Conservation (phyloP, 805 yeast genomes). For the Tetrapisispora phaffii region DNA sequence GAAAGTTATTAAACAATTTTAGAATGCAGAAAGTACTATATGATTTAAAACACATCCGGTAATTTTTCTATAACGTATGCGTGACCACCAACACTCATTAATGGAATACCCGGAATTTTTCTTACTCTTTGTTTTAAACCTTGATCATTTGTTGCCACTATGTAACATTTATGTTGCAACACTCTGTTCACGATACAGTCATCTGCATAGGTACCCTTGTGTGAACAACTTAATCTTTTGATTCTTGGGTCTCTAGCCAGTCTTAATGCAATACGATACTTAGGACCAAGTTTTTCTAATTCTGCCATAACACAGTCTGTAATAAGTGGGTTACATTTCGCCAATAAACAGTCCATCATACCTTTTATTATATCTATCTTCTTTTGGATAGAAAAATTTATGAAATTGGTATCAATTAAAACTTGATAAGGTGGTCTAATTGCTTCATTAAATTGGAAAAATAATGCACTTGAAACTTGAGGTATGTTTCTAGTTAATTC, state of each 20-base stretch:
- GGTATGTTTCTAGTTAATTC: slow-evolving; percentile 72
- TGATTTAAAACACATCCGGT: slow-evolving; percentile 71
- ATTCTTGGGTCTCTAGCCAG: slow-evolving; percentile 92
- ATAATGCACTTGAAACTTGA: slow-evolving; percentile 90
- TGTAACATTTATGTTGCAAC: slow-evolving; percentile 90
- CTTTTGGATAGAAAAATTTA: slow-evolving; percentile 92
- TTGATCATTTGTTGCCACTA: slow-evolving; percentile 97
- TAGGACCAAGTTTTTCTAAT: slow-evolving; percentile 90
- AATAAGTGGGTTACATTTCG: slow-evolving; percentile 89
- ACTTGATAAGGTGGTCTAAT: slow-evolving; percentile 98
- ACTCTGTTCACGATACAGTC: slow-evolving; percentile 92
- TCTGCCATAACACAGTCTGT: slow-evolving; percentile 99
- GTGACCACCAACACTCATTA: slow-evolving; percentile 93
- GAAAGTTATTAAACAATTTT: neutral
- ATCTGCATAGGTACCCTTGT: slow-evolving; percentile 96
- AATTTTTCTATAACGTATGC: slow-evolving; percentile 86
- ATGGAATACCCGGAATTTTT: slow-evolving; percentile 94
- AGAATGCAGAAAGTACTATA: neutral
- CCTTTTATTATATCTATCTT: slow-evolving; percentile 92
- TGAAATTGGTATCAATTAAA: slow-evolving; percentile 90
- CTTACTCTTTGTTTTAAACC: slow-evolving; percentile 88
- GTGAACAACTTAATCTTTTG: slow-evolving; percentile 76
- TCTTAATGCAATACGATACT: slow-evolving; percentile 83
- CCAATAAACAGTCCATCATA: slow-evolving; percentile 90
- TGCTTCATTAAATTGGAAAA: slow-evolving; percentile 88